A percentile compares a stretch with the other conserved stretches of the same genome.
phyloP scores from a whole-genome alignment of 2,329 filamentous ascomycete genomes.

The Exophiala aquamarina region DNA sequence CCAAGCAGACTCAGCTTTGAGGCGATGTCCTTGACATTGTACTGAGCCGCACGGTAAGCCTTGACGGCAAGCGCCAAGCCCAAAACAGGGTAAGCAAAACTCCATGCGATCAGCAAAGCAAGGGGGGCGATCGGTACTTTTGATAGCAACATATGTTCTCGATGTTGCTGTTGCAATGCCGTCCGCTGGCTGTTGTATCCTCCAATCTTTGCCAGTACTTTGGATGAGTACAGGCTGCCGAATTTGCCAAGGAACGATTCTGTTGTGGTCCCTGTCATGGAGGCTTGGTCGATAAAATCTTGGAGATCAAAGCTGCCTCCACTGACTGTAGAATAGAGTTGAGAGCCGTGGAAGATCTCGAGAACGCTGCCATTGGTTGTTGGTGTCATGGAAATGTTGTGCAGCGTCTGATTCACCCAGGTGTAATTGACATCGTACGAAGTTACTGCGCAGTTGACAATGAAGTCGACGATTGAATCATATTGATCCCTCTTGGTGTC shows the following conservation, averaged over 20 bases:
- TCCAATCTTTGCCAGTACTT: constrained; percentile 16
- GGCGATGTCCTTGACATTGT: constrained; percentile 13
- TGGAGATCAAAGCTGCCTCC: constrained; percentile 9
- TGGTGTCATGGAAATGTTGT: constrained; percentile 2
- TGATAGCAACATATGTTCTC: constrained; percentile 12
- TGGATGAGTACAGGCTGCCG: constrained; percentile 10
- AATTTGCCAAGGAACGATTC: constrained; percentile 11
- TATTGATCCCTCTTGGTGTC: constrained; percentile 1
- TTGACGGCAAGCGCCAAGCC: constrained; percentile 11
- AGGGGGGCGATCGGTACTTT: constrained; percentile 14
- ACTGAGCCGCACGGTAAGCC: constrained; percentile 8
- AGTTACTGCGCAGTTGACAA: constrained; percentile 12
- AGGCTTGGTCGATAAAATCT: constrained; percentile 7
- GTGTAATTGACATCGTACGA: constrained; percentile 19
- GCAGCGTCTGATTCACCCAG: constrained; percentile 8
- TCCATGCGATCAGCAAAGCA: constrained; percentile 10
- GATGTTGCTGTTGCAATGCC: constrained; percentile 8
- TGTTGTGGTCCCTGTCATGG: constrained; percentile 11
- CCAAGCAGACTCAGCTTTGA: constrained; percentile 15
- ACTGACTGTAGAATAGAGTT: constrained; percentile 6
- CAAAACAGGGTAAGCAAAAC: constrained; percentile 12
- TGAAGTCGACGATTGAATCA: constrained; percentile 10
- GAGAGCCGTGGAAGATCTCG: constrained; percentile 16
- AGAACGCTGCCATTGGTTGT: constrained; percentile 17
- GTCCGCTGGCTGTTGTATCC: constrained; percentile 7